A percentile compares a stretch with the other conserved stretches of the same genome.
phyloP scores from a whole-genome alignment of 2,329 filamentous ascomycete genomes.

The Cercospora brassicicola region DNA sequence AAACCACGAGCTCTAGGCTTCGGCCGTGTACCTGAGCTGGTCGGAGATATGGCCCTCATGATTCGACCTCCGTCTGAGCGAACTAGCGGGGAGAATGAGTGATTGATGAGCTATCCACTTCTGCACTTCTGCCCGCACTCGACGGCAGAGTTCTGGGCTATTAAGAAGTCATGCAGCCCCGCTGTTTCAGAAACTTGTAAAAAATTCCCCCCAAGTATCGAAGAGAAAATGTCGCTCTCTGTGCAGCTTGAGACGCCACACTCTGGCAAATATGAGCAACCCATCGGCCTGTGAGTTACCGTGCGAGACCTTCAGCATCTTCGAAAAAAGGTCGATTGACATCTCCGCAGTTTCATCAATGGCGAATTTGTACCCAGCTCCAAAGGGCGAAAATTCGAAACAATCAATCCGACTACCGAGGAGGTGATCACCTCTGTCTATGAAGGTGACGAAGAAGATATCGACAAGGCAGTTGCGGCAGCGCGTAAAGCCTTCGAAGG shows the following conservation, averaged over 20 bases:
- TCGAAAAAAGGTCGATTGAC: not conserved
- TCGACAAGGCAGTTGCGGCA: slow-evolving; percentile 74
- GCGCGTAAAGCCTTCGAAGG: slow-evolving; percentile 84
- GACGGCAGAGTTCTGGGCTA: not conserved
- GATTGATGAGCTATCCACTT: not conserved
- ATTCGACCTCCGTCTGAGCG: not conserved
- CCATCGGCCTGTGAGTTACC: slow-evolving; percentile 53
- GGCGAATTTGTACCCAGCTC: slow-evolving; percentile 69
- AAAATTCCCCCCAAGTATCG: not conserved
- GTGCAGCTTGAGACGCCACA: slow-evolving; percentile 67
- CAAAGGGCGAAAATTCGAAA: slow-evolving; percentile 77
- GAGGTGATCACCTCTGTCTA: slow-evolving; percentile 78
- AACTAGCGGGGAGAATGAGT: not conserved
- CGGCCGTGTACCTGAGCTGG: not conserved
- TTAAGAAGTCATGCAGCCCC: not conserved
- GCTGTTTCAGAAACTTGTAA: not conserved
- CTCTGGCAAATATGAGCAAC: slow-evolving; percentile 59
- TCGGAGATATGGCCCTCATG: not conserved
- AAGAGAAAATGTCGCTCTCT: slow-evolving; percentile 33
- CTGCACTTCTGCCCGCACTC: not conserved
- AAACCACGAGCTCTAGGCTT: not conserved
- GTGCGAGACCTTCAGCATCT: not conserved
- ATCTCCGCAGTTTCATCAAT: slow-evolving; percentile 72
- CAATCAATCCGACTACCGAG: slow-evolving; percentile 84
- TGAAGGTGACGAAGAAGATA: slow-evolving; percentile 86